Evolutionary conservation across 345 rosid species (phyloP).

Genomic region (Citrus unshiu): DNA sequence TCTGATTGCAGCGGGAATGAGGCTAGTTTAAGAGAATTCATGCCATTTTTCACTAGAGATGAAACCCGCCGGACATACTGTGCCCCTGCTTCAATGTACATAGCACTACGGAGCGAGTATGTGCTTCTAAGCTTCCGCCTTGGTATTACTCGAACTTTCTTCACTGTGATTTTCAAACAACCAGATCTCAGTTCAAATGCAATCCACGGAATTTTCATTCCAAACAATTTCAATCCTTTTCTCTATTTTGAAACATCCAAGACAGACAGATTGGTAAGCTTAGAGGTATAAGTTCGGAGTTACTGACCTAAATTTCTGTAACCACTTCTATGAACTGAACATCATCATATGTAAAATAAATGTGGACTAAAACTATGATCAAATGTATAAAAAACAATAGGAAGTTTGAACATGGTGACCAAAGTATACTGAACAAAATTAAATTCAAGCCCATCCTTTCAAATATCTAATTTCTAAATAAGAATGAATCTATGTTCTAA

Average conservation of each 20-base stretch:
- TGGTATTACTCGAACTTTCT: conserved; percentile 68
- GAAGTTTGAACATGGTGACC: neutral
- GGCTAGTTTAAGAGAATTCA: conserved; percentile 68
- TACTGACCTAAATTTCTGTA: neutral
- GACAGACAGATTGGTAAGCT: neutral
- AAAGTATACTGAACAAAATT: neutral
- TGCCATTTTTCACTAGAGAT: conserved; percentile 72
- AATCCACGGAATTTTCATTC: neutral
- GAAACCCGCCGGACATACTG: conserved; percentile 76
- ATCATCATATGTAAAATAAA: neutral
- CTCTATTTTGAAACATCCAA: neutral
- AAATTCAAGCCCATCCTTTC: neutral
- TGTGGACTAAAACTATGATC: neutral
- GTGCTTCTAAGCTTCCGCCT: conserved; percentile 67
- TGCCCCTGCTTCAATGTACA: conserved; percentile 70
- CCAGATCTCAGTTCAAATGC: conserved; percentile 1
- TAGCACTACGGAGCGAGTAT: conserved; percentile 66
- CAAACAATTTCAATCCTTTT: neutral
- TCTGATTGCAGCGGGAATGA: conserved; percentile 58
- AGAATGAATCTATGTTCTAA: neutral
- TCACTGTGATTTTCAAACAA: conserved; percentile 48
- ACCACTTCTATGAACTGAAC: neutral
- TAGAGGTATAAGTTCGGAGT: neutral
- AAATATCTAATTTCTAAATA: neutral
- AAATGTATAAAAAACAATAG: neutral